Evolutionary conservation across 2,329 filamentous ascomycete species (phyloP).

Genomic region (Sporothrix mexicana): DNA sequence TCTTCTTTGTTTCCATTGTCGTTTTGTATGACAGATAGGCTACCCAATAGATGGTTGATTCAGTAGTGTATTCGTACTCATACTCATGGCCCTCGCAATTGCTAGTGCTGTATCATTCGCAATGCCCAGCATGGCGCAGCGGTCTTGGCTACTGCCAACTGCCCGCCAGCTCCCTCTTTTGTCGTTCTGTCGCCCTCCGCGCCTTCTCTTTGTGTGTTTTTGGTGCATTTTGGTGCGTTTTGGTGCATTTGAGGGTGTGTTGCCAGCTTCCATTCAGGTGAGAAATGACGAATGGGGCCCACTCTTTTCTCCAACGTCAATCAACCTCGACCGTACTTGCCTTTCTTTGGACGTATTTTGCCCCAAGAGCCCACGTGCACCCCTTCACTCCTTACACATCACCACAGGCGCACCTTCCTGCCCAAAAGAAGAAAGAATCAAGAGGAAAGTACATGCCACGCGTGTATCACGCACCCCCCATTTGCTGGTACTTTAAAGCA

Average conservation of each 20-base stretch:
- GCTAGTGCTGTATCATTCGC: slow-evolving; percentile 6
- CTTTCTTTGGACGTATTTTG: not conserved
- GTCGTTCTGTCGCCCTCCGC: not conserved
- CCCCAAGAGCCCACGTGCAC: slow-evolving; percentile 20
- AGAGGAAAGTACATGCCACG: not conserved
- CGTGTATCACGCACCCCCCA: slow-evolving; percentile 9
- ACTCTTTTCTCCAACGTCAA: slow-evolving; percentile 27
- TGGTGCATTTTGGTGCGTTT: not conserved
- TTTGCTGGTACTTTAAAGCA: not conserved
- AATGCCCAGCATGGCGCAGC: slow-evolving; percentile 25
- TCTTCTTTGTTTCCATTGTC: not conserved
- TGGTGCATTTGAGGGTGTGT: not conserved
- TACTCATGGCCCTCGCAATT: not conserved
- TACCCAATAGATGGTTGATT: not conserved
- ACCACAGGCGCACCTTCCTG: not conserved
- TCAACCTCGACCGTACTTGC: not conserved
- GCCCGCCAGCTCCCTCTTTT: not conserved
- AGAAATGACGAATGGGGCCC: slow-evolving; percentile 23
- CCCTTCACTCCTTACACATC: not conserved
- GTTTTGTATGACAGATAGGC: slow-evolving; percentile 16
- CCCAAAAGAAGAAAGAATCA: not conserved
- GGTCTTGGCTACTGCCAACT: not conserved
- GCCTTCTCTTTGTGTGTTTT: not conserved
- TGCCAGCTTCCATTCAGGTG: slow-evolving; percentile 10
- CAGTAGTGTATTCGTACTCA: not conserved